Evolutionary conservation across 441 rosid species (phyloP), one percentile per base, ranked within the genome.

Genomic region (Cnidoscolus chayamansa): DNA sequence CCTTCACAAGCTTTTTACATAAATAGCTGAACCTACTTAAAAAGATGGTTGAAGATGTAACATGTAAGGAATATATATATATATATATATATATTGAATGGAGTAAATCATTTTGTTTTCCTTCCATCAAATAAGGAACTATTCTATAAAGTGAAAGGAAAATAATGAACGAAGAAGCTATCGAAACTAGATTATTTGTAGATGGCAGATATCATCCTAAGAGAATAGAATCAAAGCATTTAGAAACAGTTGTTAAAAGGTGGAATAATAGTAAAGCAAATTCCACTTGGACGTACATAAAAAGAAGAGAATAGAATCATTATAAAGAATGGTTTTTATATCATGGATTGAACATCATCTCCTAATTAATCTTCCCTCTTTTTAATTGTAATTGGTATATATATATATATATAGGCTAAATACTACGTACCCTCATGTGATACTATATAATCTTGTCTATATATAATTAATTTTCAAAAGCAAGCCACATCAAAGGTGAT

Each of bases 301-400:
- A 84, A 86, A 86, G 90, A 83, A 86, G 85, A 81, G 90, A 82
- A 83, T 73, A 67, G 87, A 84, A 83, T 84, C 84, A 82, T 86
- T 80, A 70, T 74, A 76, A 81, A 72, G 80, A 81, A 75, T 76
- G 84, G 80, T 31, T 11, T 74, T 68, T 15, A 65, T 58, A 76
- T 76, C 45, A 76, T 73, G 77, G 71, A 76, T 50, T 61, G 62
- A 20, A 25, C 53, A 61, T 63, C 77, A 68, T 25, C 25, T 25
- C 25, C 25, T 25, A 25, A 25, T 25, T 25, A 25, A 25, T 25
- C 25, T 4, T 47, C 64, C 13, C 4, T 49, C 16, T 43, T 54
- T 25, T 25, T 37, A 11, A 10, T 11, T 17, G 31, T 43, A 20
- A 45, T 43, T 47, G 8, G 7, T 25, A 31, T 5, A 40, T 40